phyloP scores from a whole-genome alignment of 1,139 yeast species.

The Entelexis sorbosivorans region DNA sequence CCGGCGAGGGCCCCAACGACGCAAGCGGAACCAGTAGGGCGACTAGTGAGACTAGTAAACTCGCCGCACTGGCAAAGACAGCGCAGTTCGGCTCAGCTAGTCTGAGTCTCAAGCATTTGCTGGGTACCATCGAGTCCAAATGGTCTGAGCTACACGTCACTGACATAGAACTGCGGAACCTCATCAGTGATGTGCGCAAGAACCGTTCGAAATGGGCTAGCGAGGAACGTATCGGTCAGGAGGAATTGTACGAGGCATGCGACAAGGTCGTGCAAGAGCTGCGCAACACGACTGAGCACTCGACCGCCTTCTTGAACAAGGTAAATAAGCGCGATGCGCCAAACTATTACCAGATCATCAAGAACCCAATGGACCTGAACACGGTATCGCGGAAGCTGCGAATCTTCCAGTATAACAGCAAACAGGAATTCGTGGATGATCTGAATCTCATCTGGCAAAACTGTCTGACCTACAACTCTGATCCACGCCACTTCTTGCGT shows the following conservation, averaged over 20 bases:
- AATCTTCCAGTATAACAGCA: slow-evolving; percentile 66
- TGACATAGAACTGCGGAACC: slow-evolving; percentile 74
- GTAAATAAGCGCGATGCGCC: slow-evolving; percentile 98
- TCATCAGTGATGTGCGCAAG: slow-evolving; percentile 85
- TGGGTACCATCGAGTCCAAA: slow-evolving; percentile 65
- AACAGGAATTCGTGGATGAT: slow-evolving; percentile 84
- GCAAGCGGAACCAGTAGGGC: neutral
- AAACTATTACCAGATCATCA: slow-evolving; percentile 78
- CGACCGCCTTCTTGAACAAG: slow-evolving; percentile 87
- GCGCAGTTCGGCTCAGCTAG: slow-evolving; percentile 69
- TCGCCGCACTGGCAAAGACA: slow-evolving; percentile 25
- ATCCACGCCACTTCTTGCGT: slow-evolving; percentile 83
- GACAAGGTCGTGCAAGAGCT: slow-evolving; percentile 87
- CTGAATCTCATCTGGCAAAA: slow-evolving; percentile 91
- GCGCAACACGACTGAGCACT: slow-evolving; percentile 88
- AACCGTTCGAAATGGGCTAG: slow-evolving; percentile 96
- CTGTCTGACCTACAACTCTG: slow-evolving; percentile 86
- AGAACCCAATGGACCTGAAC: slow-evolving; percentile 91
- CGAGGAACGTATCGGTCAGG: slow-evolving; percentile 91
- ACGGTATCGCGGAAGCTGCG: slow-evolving; percentile 87
- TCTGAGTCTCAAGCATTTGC: slow-evolving; percentile 65
- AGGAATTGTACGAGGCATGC: slow-evolving; percentile 92
- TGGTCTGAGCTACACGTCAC: slow-evolving; percentile 64
- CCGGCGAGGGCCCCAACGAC: neutral
- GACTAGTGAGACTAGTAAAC: neutral